A percentile compares a stretch with the other conserved stretches of the same genome.
These are phyloP conservation scores for Heliamphora pulchella DNA, from an alignment of 179 eudicot species.

Conservation along the genomic window DNA sequence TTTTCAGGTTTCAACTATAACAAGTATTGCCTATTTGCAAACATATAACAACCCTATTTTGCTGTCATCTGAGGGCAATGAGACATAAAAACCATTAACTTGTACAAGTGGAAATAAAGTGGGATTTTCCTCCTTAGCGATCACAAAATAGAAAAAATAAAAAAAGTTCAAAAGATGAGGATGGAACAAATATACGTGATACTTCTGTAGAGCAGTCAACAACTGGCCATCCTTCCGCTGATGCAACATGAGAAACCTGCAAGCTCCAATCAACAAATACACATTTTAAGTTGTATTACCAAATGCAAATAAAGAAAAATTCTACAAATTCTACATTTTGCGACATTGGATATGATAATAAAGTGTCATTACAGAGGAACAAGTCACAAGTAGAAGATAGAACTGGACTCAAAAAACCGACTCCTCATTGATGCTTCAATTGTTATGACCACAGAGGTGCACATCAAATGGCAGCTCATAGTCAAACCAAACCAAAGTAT, in stretches of 20 bases:
- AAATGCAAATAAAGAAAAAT: neutral
- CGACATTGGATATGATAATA: neutral
- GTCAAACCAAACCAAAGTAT: too few relatives aligned
- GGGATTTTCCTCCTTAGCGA: neutral
- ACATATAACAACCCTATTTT: neutral
- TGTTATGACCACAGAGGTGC: too few relatives aligned
- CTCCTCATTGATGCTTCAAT: too few relatives aligned
- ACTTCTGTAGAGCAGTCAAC: slow-evolving; percentile 57
- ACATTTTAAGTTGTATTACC: neutral
- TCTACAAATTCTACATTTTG: neutral
- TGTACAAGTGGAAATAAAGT: neutral
- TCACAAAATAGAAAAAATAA: neutral
- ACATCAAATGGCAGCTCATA: too few relatives aligned
- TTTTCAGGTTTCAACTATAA: neutral
- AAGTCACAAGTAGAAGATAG: slow-evolving; percentile 2
- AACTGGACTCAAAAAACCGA: neutral
- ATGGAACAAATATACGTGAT: slow-evolving; percentile 41
- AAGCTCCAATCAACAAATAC: slow-evolving; percentile 17
- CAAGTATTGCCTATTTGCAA: neutral
- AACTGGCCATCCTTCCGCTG: slow-evolving; percentile 64
- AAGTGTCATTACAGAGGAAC: neutral
- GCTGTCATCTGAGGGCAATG: neutral
- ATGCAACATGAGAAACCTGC: slow-evolving; percentile 78
- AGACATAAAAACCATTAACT: neutral
- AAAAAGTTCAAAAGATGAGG: neutral